Evolutionary conservation across 73 alveolate species (phyloP).

Genomic region (Loxodes magnus): DNA sequence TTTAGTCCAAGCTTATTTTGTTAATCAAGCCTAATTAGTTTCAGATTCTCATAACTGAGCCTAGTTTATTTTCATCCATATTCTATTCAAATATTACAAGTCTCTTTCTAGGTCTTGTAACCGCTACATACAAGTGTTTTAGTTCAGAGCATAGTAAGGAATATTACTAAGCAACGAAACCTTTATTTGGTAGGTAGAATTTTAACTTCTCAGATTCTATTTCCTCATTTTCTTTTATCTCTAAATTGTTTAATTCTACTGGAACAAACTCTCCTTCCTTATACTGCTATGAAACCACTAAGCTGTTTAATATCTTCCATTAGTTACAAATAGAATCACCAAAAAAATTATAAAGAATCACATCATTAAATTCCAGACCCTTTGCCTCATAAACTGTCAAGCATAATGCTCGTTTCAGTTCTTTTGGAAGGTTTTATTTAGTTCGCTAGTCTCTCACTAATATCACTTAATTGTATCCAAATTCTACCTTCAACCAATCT

Average conservation of each 20-base stretch:
- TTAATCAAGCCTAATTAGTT: too few relatives aligned
- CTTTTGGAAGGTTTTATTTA: slow-evolving; percentile 23
- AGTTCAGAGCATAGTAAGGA: slow-evolving; percentile 57
- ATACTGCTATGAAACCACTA: too few relatives aligned
- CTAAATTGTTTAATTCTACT: background rate
- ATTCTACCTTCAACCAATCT: slow-evolving; percentile 57
- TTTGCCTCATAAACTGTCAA: slow-evolving; percentile 49
- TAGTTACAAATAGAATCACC: too few relatives aligned
- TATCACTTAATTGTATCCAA: slow-evolving; percentile 57
- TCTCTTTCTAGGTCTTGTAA: slow-evolving; percentile 71
- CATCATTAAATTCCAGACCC: slow-evolving; percentile 64
- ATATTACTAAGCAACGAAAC: too few relatives aligned
- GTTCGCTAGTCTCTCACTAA: slow-evolving; percentile 40
- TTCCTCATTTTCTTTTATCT: slow-evolving; percentile 18
- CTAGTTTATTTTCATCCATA: too few relatives aligned
- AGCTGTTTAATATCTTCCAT: too few relatives aligned
- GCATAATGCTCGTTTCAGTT: slow-evolving; percentile 32
- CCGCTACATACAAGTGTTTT: slow-evolving; percentile 64
- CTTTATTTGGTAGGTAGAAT: too few relatives aligned
- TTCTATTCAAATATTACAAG: slow-evolving; percentile 60
- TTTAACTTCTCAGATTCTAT: too few relatives aligned
- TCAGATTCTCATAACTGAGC: too few relatives aligned
- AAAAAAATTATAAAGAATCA: slow-evolving; percentile 54
- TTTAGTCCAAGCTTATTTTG: too few relatives aligned
- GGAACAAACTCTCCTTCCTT: too few relatives aligned